Percentiles rank a stretch among this genome's conserved stretches.
phyloP scores from a whole-genome alignment of 2,329 filamentous ascomycete species.

The Aaosphaeria pasadenensis region DNA sequence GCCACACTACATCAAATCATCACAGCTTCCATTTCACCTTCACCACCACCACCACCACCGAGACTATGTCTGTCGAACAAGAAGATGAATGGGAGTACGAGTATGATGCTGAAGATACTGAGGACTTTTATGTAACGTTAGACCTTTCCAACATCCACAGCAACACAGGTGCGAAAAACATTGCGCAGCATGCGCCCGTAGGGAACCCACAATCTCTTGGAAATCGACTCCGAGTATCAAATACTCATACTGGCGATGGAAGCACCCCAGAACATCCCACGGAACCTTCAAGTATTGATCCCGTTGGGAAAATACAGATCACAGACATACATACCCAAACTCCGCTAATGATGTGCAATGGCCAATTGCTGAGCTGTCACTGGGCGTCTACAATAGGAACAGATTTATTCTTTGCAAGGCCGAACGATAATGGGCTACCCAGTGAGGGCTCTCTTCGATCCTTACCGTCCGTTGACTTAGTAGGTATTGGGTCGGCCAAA shows the following conservation, averaged over 20 bases:
- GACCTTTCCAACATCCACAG: slow-evolving; percentile 50
- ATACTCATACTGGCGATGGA: too few relatives aligned
- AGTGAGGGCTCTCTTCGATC: slow-evolving; percentile 44
- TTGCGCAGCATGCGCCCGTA: too few relatives aligned
- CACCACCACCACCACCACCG: not conserved
- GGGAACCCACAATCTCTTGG: too few relatives aligned
- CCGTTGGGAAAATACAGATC: slow-evolving; percentile 64
- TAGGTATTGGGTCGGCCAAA: slow-evolving; percentile 68
- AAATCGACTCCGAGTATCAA: too few relatives aligned
- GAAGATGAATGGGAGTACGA: slow-evolving; percentile 62
- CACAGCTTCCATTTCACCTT: not conserved
- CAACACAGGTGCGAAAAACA: slow-evolving; percentile 1
- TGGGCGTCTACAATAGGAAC: slow-evolving; percentile 86
- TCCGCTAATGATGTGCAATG: slow-evolving; percentile 77
- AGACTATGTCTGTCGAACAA: slow-evolving; percentile 21
- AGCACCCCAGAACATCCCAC: not conserved
- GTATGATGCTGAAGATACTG: slow-evolving; percentile 52
- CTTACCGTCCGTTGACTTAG: slow-evolving; percentile 62
- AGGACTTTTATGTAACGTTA: slow-evolving; percentile 60
- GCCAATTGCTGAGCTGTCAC: slow-evolving; percentile 71
- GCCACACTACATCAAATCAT: not conserved
- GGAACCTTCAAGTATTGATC: slow-evolving; percentile 2
- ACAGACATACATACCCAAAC: slow-evolving; percentile 75
- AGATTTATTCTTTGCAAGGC: slow-evolving; percentile 66
- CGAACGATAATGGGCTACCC: slow-evolving; percentile 18